phyloP scores from a whole-genome alignment of 2,329 filamentous ascomycete genomes.

The Tolypocladium amazonense region DNA sequence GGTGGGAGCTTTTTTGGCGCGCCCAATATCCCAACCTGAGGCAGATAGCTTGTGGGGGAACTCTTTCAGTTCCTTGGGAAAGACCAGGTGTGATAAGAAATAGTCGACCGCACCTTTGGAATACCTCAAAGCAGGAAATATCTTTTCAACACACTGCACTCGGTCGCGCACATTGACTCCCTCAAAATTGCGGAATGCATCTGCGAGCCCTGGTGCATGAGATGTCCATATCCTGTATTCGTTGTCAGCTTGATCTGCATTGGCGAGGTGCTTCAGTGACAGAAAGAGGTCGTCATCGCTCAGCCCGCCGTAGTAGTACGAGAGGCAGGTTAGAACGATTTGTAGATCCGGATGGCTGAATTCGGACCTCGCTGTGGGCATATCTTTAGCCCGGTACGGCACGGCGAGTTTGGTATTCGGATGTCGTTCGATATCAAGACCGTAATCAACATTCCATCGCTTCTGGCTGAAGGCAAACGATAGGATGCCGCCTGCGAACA shows the following conservation, averaged over 20 bases:
- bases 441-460: conserved; percentile 53
- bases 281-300: conserved; percentile 33
- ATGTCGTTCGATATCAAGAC: conserved; percentile 30
- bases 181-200: conserved; percentile 25
- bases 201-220: conserved; percentile 17
- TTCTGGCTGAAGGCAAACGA: conserved; percentile 40
- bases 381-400: conserved; percentile 47
- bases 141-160: conserved; percentile 27
- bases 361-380: conserved; percentile 39
- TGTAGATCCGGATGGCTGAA: conserved; percentile 49
- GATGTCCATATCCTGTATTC: conserved; percentile 38
- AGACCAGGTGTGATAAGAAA: conserved; percentile 46
- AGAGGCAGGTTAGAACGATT: conserved; percentile 41
- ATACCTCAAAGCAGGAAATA: conserved; percentile 42
- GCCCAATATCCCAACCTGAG: conserved; percentile 55
- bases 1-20: conserved; percentile 30
- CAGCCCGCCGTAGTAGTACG: conserved; percentile 44
- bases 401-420: conserved; percentile 39
- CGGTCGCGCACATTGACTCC: conserved; percentile 48
- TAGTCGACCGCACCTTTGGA: conserved; percentile 48
- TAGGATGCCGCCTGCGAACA: conserved; percentile 44
- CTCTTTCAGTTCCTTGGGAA: conserved; percentile 49
- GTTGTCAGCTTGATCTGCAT: conserved; percentile 36
- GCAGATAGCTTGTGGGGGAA: conserved; percentile 50
- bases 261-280: conserved; percentile 33